phyloP scores from a whole-genome alignment of 306 rosid species.

The Cicer cuneatum region DNA sequence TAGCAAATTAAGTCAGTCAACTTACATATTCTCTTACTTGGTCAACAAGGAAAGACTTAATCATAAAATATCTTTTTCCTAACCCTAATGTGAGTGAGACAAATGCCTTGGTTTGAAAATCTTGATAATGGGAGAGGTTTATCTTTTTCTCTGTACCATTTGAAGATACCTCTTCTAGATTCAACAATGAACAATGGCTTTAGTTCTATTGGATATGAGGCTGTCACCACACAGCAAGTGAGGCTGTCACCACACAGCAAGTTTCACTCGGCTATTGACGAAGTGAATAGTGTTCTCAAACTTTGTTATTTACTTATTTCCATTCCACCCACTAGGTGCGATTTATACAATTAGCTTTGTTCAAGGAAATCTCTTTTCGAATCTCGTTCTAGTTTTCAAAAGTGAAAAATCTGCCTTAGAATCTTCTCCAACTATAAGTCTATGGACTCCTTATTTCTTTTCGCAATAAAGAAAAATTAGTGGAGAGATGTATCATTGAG shows the following conservation, averaged over 20 bases:
- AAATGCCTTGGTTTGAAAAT: too few relatives aligned
- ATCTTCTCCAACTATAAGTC: conserved; percentile 9
- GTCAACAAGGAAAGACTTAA: too few relatives aligned
- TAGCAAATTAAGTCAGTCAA: too few relatives aligned
- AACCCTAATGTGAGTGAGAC: too few relatives aligned
- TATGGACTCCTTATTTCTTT: too few relatives aligned
- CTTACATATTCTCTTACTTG: too few relatives aligned
- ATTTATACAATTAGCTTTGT: background rate
- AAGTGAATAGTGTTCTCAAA: background rate
- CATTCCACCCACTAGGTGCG: background rate
- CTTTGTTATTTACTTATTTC: conserved; percentile 20
- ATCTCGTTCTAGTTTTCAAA: conserved; percentile 5
- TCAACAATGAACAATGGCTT: background rate
- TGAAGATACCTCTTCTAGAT: background rate
- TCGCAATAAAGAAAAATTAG: too few relatives aligned
- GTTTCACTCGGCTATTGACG: background rate
- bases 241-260: background rate
- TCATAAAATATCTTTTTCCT: too few relatives aligned
- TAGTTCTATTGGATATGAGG: background rate
- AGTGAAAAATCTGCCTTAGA: conserved; percentile 20
- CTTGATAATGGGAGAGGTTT: background rate
- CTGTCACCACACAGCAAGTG: background rate
- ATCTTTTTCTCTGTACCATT: background rate
- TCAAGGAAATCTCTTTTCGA: conserved; percentile 15
- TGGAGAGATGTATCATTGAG: too few relatives aligned